Base-by-base conservation (phyloP, 768 basidiomycete genomes). In the Mycena epipterygia region DNA sequence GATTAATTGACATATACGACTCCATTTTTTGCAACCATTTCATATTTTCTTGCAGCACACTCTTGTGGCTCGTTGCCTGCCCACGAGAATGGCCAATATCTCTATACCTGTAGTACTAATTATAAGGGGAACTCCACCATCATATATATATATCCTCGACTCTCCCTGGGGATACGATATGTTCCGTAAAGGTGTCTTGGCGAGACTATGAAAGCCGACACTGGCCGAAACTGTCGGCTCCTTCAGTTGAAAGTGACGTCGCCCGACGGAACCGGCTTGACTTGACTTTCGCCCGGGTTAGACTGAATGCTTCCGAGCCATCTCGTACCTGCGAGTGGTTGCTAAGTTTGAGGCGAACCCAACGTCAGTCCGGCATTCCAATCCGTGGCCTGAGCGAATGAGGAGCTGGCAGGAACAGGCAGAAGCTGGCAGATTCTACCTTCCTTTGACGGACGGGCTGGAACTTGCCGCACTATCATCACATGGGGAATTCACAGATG, bases 121-220 rank as follows among this genome's bases (percentile, higher is more conserved):
- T 59, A 60, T 67, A 48, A 27, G 49, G 19, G 29, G 39, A 59
- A 33, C 68, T 30, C 58, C 57, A 64, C n/a, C n/a, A n/a, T n/a
- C n/a, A n/a, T n/a, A n/a, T n/a, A n/a, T n/a, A n/a, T n/a, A n/a
- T n/a, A n/a, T n/a, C n/a, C n/a, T n/a, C n/a, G n/a, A n/a, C n/a
- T n/a, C n/a, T n/a, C n/a, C n/a, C n/a, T n/a, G n/a, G n/a, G n/a
- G n/a, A n/a, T n/a, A n/a, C n/a, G n/a, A n/a, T n/a, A n/a, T n/a
- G n/a, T n/a, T n/a, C n/a, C n/a, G n/a, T n/a, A n/a, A n/a, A n/a
- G n/a, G 23, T 48, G 46, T 21, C 21, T 9, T 48, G 13, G 13
- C 46, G n/a, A 8, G 42, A 33, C 46, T 46, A n/a, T 7, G 8
- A 37, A 6, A 37, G 6, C 14, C 35, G 35, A 37, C 35, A 37